Conservation (phyloP, 208 protist species). For the Acanthamoeba royreba region DNA sequence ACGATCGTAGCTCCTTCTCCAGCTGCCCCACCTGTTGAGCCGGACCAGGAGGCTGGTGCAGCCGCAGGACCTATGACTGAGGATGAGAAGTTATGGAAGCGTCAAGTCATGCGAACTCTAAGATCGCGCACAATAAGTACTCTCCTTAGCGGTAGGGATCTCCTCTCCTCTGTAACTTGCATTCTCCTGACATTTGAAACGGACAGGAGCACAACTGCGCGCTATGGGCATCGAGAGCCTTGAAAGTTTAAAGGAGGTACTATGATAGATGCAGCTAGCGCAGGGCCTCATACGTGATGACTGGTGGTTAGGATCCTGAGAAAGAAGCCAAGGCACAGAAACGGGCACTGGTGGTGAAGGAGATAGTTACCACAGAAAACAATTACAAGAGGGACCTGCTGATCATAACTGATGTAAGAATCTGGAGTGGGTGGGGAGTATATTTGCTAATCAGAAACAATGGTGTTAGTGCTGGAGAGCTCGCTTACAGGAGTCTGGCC, state of each 20-base stretch:
- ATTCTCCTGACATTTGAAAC: too few species aligned
- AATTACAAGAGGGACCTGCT: background rate
- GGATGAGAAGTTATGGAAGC: background rate
- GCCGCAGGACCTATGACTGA: background rate
- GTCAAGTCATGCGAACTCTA: background rate
- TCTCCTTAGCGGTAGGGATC: background rate
- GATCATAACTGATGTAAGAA: background rate
- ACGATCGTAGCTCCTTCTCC: too few species aligned
- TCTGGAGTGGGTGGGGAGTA: background rate
- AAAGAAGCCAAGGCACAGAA: background rate
- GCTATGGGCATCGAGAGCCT: background rate
- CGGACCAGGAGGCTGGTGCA: too few species aligned
- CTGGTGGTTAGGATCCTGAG: background rate
- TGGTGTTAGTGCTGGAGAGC: background rate
- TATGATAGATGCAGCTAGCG: background rate
- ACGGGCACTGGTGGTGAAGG: background rate
- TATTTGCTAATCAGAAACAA: background rate
- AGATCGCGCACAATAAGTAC: background rate
- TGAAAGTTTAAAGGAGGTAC: background rate
- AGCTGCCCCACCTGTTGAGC: too few species aligned
- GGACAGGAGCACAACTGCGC: background rate
- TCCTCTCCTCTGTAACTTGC: too few species aligned
- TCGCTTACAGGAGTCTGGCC: background rate
- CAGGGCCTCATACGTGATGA: background rate
- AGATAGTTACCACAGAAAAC: background rate